A percentile compares a stretch with the other conserved stretches of the same genome.
Conservation (phyloP, 176 grass and related monocot genomes). For the Panicum miliaceum region DNA sequence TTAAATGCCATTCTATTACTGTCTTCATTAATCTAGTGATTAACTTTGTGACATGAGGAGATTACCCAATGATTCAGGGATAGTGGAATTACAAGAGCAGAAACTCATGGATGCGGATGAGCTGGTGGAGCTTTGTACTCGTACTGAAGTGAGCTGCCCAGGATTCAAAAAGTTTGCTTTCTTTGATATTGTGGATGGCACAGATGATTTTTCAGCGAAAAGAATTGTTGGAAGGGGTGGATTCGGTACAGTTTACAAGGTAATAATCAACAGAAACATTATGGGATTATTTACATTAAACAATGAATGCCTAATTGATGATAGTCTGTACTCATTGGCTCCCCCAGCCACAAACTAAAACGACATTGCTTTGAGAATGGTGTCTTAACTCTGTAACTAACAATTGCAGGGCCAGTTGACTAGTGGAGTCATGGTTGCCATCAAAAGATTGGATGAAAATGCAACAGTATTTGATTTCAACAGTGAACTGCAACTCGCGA, state of each 20-base stretch:
- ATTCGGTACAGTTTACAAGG: conserved; percentile 54
- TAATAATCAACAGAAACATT: conserved; percentile 15
- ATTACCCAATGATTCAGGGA: conserved; percentile 20
- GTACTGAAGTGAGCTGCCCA: conserved; percentile 16
- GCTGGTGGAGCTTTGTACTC: conserved; percentile 31
- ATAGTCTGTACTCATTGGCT: neutral
- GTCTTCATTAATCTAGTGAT: too few relatives aligned
- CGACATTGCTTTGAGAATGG: neutral
- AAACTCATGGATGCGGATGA: conserved; percentile 25
- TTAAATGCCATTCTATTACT: neutral
- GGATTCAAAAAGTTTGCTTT: conserved; percentile 46
- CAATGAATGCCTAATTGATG: neutral
- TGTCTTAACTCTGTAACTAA: conserved; percentile 12
- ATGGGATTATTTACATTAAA: neutral
- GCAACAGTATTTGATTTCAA: conserved; percentile 32
- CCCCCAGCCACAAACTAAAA: neutral
- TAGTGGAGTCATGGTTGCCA: conserved; percentile 32
- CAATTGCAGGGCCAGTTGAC: conserved; percentile 36
- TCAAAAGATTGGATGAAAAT: conserved; percentile 43
- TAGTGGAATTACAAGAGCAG: conserved; percentile 24
- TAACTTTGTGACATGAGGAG: too few relatives aligned
- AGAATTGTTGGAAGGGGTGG: conserved; percentile 34
- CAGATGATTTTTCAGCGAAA: conserved; percentile 43
- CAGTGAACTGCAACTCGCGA: conserved; percentile 38
- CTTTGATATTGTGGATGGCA: conserved; percentile 37